Base-by-base conservation (phyloP, 192 early-diverging fungal species). In the Umbelopsis sp. region DNA sequence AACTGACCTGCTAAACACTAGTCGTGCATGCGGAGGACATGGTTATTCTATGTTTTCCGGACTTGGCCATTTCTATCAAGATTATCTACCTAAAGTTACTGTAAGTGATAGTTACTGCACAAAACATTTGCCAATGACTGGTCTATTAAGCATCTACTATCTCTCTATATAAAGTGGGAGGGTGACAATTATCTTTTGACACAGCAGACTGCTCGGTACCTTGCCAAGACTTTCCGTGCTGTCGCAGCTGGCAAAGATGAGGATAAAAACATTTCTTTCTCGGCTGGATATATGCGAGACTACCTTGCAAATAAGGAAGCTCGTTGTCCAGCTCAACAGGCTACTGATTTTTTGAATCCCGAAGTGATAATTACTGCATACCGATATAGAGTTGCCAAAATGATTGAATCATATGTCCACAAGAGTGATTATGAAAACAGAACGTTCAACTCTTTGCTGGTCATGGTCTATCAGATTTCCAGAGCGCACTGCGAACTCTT, bases 161-260 rank as follows among this genome's bases (percentile, higher is more conserved):
- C 49, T 13, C 7, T 45, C 27, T 30, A 18, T 47, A 20, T 30
- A 35, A 61, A 79, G 77, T 92, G 88, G 89, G 92, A 94, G 71
- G 92, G 92, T 50, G 92, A 94, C 72, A 94, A 94, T 81, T 90
- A 90, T 71, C 80, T 96, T 22, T 79, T 96, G 72, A 90, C 92
- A 16, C 94, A 94, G 79, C 94, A 96, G 82, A 91, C 91, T 13
- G 81, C 87, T 20, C 88, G 92, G n/a, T 94, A 91, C 78, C 81
- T 96, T n/a, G 52, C 93, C 66, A 91, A 88, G 74, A 86, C 85
- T 52, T 82, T 91, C 66, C 85, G 85, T 18, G 73, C 72, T 1
- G 49, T 89, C 41, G 74, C 79, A 11, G 74, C 78, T 6, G 78
- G 73, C 49, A 84, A 82, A 74, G 66, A 72, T 22, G 68, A 75